phyloP scores from a whole-genome alignment of 495 filamentous ascomycete genomes.

The Parachaetomium inaequale region DNA sequence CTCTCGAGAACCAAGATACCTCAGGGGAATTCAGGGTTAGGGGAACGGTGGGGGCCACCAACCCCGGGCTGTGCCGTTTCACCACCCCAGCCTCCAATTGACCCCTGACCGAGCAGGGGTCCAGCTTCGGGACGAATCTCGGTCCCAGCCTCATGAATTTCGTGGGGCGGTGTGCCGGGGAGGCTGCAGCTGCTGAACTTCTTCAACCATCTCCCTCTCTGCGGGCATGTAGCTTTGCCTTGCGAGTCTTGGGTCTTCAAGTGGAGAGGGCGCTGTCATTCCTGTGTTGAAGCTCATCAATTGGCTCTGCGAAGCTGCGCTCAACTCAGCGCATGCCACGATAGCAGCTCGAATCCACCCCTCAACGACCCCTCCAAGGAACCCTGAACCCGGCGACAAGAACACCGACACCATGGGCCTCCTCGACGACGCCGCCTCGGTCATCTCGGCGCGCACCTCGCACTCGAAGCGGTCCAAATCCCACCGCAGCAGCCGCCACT shows the following conservation, averaged over 20 bases:
- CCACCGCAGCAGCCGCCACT: slow-evolving; percentile 24
- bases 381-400: neutral
- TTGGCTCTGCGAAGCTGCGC: neutral
- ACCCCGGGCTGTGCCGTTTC: neutral
- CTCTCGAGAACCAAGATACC: no score
- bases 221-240: neutral
- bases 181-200: neutral
- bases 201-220: neutral
- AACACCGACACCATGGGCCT: slow-evolving; percentile 35
- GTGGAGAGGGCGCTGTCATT: neutral
- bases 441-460: slow-evolving; percentile 38
- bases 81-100: neutral
- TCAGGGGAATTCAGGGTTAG: no score
- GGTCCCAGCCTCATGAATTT: slow-evolving; percentile 13
- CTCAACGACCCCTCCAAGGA: neutral
- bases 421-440: slow-evolving; percentile 42
- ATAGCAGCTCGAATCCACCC: neutral
- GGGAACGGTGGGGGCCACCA: no score
- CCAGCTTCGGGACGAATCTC: slow-evolving; percentile 1
- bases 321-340: neutral
- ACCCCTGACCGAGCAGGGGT: neutral
- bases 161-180: neutral
- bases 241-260: neutral
- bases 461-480: slow-evolving; percentile 31
- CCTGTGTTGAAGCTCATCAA: neutral